These are phyloP conservation scores for Colletotrichum graminicola DNA, from an alignment of 2,329 filamentous ascomycete genomes.

Conservation along the genomic window DNA sequence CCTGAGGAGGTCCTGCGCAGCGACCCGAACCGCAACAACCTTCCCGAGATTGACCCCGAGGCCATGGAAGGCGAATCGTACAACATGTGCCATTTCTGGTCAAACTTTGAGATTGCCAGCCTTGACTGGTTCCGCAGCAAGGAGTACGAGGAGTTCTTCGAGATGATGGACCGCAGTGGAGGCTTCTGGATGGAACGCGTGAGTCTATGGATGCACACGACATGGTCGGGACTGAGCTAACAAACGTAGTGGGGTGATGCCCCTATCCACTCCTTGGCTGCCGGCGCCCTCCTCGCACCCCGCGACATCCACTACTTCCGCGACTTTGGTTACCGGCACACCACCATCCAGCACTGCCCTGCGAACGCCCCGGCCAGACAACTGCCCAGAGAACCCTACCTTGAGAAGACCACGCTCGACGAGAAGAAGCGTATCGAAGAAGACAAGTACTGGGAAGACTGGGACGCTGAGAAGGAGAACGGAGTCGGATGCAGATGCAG, in stretches of 20 bases:
- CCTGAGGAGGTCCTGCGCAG: slow-evolving; percentile 85
- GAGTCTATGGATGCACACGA: slow-evolving; percentile 48
- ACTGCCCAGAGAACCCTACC: slow-evolving; percentile 81
- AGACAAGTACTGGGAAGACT: slow-evolving; percentile 94
- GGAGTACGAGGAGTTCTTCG: slow-evolving; percentile 97
- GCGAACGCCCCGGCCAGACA: slow-evolving; percentile 93
- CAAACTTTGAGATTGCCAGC: slow-evolving; percentile 97
- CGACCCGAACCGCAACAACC: slow-evolving; percentile 76
- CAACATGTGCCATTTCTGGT: slow-evolving; percentile 99
- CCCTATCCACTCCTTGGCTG: slow-evolving; percentile 96
- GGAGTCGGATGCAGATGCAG: slow-evolving; percentile 96
- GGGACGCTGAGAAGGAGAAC: slow-evolving; percentile 91
- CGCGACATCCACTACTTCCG: slow-evolving; percentile 98
- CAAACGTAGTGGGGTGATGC: slow-evolving; percentile 92
- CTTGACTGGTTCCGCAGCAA: slow-evolving; percentile 97
- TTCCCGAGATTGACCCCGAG: slow-evolving; percentile 89
- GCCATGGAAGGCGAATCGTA: slow-evolving; percentile 98
- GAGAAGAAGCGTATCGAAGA: slow-evolving; percentile 90
- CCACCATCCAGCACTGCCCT: slow-evolving; percentile 98
- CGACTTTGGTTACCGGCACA: slow-evolving; percentile 97
- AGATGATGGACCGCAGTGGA: slow-evolving; percentile 98
- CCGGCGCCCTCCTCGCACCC: slow-evolving; percentile 84
- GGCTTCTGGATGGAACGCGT: slow-evolving; percentile 99
- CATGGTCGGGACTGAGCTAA: slow-evolving; percentile 50
- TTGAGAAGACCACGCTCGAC: slow-evolving; percentile 84